Conservation (phyloP, 139 green algal species). For the Chlorella vulgaris region DNA sequence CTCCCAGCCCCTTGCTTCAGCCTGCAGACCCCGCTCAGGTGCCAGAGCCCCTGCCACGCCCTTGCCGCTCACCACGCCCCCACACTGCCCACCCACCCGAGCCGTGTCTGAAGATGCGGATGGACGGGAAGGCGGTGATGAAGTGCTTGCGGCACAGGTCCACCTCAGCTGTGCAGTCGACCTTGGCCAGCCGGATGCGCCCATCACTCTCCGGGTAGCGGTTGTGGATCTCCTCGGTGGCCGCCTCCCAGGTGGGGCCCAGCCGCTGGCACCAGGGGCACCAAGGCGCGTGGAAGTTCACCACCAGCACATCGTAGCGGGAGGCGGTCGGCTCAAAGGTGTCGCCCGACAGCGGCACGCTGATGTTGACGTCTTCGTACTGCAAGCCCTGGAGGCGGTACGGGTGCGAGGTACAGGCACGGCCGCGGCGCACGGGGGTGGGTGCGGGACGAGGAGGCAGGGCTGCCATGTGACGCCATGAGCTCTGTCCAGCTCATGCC, state of each 20-base stretch:
- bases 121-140: constrained; percentile 94
- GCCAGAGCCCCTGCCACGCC: neutral
- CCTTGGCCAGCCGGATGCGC: constrained; percentile 91
- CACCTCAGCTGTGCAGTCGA: constrained; percentile 90
- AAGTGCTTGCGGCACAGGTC: constrained; percentile 86
- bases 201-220: constrained; percentile 89
- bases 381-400: constrained; percentile 33
- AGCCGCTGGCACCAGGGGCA: constrained; percentile 97
- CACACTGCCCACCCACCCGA: constrained; percentile 77
- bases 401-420: neutral
- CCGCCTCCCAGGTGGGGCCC: constrained; percentile 93
- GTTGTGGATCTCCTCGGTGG: constrained; percentile 82
- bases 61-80: neutral
- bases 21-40: neutral
- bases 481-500: too few species aligned
- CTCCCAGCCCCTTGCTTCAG: too few species aligned
- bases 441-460: neutral
- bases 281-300: constrained; percentile 98
- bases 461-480: too few species aligned
- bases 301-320: constrained; percentile 77
- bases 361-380: constrained; percentile 65
- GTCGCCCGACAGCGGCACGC: constrained; percentile 45
- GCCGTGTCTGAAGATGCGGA: constrained; percentile 92
- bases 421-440: neutral
- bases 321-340: constrained; percentile 56